phyloP scores from a whole-genome alignment of 768 basidiomycete genomes.

The Ephemerocybe angulata region DNA sequence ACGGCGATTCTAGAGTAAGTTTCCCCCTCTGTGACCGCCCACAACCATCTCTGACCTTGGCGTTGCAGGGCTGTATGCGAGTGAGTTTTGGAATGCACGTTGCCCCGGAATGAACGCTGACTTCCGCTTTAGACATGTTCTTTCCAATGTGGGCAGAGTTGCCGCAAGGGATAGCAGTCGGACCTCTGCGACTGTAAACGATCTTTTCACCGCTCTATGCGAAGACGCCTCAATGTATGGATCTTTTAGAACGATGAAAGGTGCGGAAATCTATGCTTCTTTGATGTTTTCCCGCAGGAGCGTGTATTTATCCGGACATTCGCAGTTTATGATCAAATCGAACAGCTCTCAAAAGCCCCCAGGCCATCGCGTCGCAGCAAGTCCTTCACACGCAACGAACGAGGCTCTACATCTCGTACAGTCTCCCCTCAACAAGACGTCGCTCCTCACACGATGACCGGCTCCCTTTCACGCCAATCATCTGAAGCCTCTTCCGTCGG shows the following conservation, averaged over 20 bases:
- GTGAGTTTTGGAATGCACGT: conserved; percentile 42
- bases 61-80: conserved; percentile 75
- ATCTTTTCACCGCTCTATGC: conserved; percentile 83
- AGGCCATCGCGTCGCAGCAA: conserved; percentile 59
- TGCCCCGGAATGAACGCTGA: conserved; percentile 3
- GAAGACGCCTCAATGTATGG: conserved; percentile 87
- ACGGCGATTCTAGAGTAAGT: conserved; percentile 93
- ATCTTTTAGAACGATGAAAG: conserved; percentile 82
- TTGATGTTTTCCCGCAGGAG: conserved; percentile 8
- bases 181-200: conserved; percentile 68
- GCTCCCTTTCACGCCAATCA: conserved; percentile 35
- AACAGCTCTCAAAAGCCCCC: conserved; percentile 55
- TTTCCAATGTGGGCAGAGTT: conserved; percentile 81
- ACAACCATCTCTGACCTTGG: conserved; percentile 23
- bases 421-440: conserved; percentile 45
- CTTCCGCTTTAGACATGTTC: conserved; percentile 59
- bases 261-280: conserved; percentile 40
- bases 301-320: conserved; percentile 14
- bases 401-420: conserved; percentile 39
- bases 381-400: conserved; percentile 59
- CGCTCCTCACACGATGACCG: conserved; percentile 26
- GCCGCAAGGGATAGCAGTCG: conserved; percentile 83
- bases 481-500: conserved; percentile 32
- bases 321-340: conserved; percentile 77
- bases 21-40: conserved; percentile 13